Conservation (phyloP, 1,284 basidiomycete genomes). For the Kalmanozyma brasiliensis region DNA sequence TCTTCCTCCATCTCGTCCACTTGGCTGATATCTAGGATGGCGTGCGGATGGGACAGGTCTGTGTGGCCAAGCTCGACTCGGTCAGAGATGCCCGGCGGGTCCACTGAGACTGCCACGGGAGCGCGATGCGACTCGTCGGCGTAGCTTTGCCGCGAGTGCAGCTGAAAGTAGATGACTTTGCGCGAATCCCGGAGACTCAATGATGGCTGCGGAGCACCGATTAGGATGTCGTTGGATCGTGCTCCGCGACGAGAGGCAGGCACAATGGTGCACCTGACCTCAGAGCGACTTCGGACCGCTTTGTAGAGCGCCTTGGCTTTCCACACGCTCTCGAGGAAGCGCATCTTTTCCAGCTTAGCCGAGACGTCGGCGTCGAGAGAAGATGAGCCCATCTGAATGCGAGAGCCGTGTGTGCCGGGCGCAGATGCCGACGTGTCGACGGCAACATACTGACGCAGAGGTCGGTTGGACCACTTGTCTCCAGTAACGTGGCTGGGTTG, state of each 20-base stretch:
- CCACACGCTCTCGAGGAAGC: constrained; percentile 66
- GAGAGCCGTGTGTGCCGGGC: constrained; percentile 12
- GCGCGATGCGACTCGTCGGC: constrained; percentile 35
- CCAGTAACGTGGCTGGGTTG: constrained; percentile 48
- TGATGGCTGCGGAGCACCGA: constrained; percentile 1
- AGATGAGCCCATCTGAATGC: constrained; percentile 8
- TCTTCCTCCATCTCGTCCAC: constrained; percentile 53
- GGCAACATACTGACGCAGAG: constrained; percentile 56
- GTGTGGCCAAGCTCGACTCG: constrained; percentile 17
- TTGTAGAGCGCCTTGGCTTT: constrained; percentile 63
- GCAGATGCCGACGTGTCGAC: constrained; percentile 28
- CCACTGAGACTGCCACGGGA: constrained; percentile 34
- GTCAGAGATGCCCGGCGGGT: not conserved
- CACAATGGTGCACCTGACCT: constrained; percentile 50
- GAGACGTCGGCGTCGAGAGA: constrained; percentile 36
- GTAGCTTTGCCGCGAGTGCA: constrained; percentile 45
- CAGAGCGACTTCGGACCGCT: constrained; percentile 41
- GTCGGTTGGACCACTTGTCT: constrained; percentile 52
- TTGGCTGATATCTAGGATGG: constrained; percentile 40
- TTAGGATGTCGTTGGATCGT: constrained; percentile 12
- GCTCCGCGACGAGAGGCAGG: constrained; percentile 21
- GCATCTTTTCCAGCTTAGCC: constrained; percentile 56
- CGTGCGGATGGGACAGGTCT: constrained; percentile 47
- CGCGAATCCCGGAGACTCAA: constrained; percentile 28
- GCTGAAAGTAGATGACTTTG: constrained; percentile 57